Percentiles rank a stretch among this genome's conserved stretches.
Conservation (phyloP, 345 rosid genomes). For the Camelina sativa region DNA sequence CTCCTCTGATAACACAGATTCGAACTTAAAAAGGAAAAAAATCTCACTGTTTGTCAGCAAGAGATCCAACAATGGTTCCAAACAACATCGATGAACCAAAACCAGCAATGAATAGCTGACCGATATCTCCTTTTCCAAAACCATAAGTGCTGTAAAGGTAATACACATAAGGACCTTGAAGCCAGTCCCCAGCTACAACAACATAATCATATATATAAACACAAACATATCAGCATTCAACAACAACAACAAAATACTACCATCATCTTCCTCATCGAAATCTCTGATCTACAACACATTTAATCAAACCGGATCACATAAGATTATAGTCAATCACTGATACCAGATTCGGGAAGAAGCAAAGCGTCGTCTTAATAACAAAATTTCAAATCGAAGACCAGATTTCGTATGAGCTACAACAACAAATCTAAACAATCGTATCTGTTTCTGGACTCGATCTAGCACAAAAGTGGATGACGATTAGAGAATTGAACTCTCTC, state of each 20-base stretch:
- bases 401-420: conserved; percentile 13
- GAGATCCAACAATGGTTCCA: conserved; percentile 96
- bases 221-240: conserved; percentile 1
- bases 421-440: not conserved
- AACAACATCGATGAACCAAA: conserved; percentile 99
- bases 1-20: conserved; percentile 4
- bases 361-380: not conserved
- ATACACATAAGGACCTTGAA: conserved; percentile 98
- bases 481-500: not conserved
- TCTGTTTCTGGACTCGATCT: conserved; percentile 23
- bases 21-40: not conserved
- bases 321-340: not conserved
- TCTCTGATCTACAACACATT: not conserved
- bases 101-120: conserved; percentile 97
- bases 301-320: not conserved
- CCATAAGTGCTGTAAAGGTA: conserved; percentile 85
- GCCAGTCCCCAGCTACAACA: conserved; percentile 93
- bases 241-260: not conserved
- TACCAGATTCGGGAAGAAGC: not conserved
- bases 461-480: not conserved
- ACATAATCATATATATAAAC: not conserved
- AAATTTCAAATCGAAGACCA: not conserved
- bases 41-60: conserved; percentile 93
- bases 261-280: not conserved
- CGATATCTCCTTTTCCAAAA: conserved; percentile 84